A percentile compares a stretch with the other conserved stretches of the same genome.
Evolutionary conservation across 2,329 filamentous ascomycete species (phyloP).

Genomic region (Talaromyces piceae): DNA sequence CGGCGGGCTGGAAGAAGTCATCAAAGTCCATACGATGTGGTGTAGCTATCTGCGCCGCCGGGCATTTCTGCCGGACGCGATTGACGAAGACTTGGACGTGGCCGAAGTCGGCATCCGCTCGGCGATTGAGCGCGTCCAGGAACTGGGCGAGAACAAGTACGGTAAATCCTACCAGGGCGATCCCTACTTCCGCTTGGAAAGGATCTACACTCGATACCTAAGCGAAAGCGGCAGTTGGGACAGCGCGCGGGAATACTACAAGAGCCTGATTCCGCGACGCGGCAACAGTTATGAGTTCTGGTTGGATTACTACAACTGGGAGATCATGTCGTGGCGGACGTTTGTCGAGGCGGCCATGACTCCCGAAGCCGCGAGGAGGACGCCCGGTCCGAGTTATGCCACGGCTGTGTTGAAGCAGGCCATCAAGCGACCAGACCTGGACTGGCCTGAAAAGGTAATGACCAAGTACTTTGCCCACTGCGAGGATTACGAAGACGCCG

Average conservation of each 20-base stretch:
- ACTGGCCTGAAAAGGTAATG: conserved; percentile 46
- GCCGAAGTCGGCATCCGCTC: conserved; percentile 83
- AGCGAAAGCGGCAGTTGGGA: conserved; percentile 73
- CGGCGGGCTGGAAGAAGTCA: conserved; percentile 76
- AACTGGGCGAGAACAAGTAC: conserved; percentile 69
- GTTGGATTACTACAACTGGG: conserved; percentile 87
- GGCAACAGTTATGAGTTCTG: conserved; percentile 86
- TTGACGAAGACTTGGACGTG: conserved; percentile 77
- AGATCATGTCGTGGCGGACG: conserved; percentile 65
- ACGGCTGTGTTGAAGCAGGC: conserved; percentile 71
- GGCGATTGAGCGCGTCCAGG: conserved; percentile 75
- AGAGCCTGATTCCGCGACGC: conserved; percentile 60
- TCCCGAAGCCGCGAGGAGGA: conserved; percentile 47
- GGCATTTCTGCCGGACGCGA: conserved; percentile 65
- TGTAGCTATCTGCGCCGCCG: conserved; percentile 85
- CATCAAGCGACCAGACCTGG: conserved; percentile 44
- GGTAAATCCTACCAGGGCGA: conserved; percentile 76
- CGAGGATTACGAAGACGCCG: conserved; percentile 78
- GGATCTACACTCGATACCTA: conserved; percentile 85
- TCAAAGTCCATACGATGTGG: conserved; percentile 91
- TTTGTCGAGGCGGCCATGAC: conserved; percentile 47
- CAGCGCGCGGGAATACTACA: conserved; percentile 71
- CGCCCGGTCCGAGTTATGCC: conserved; percentile 62
- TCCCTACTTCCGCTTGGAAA: conserved; percentile 77
- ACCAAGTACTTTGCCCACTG: conserved; percentile 50